Percentiles rank a stretch among this genome's conserved stretches.
Evolutionary conservation across 345 rosid species (phyloP).

Genomic region (Lenwebbia sp.): DNA sequence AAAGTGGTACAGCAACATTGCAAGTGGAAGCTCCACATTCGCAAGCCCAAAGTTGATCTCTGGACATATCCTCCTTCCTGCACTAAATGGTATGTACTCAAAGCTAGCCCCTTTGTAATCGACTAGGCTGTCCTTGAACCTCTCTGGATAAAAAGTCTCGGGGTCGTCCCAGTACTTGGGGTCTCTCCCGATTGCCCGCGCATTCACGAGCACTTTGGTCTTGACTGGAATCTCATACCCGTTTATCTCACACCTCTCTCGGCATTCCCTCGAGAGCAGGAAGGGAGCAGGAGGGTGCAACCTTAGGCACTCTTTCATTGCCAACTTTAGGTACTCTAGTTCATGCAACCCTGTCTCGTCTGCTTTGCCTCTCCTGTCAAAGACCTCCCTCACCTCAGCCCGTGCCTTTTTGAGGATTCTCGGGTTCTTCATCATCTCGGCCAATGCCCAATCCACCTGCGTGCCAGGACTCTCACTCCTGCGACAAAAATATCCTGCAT

Average conservation of each 20-base stretch:
- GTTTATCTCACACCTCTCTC: not conserved
- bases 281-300: not conserved
- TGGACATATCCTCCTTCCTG: constrained; percentile 18
- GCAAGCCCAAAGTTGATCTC: constrained; percentile 7
- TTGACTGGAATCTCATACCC: constrained; percentile 8
- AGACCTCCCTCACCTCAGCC: constrained; percentile 15
- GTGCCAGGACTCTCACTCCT: constrained; percentile 10
- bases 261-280: constrained; percentile 7
- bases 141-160: constrained; percentile 5
- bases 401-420: constrained; percentile 8
- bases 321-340: too few species aligned
- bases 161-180: constrained; percentile 15
- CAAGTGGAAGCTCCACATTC: constrained; percentile 5
- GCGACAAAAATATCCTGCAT: constrained; percentile 12
- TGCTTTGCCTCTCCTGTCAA: not conserved
- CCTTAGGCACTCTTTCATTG: not conserved
- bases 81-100: constrained; percentile 16
- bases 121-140: not conserved
- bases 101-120: constrained; percentile 13
- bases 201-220: constrained; percentile 8
- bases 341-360: not conserved
- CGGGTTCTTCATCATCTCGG: constrained; percentile 14
- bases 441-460: constrained; percentile 7
- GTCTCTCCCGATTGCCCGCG: constrained; percentile 20
- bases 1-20: constrained; percentile 14